These are phyloP conservation scores for Cardamine resedifolia DNA, from an alignment of 345 rosid genomes.

Conservation along the genomic window DNA sequence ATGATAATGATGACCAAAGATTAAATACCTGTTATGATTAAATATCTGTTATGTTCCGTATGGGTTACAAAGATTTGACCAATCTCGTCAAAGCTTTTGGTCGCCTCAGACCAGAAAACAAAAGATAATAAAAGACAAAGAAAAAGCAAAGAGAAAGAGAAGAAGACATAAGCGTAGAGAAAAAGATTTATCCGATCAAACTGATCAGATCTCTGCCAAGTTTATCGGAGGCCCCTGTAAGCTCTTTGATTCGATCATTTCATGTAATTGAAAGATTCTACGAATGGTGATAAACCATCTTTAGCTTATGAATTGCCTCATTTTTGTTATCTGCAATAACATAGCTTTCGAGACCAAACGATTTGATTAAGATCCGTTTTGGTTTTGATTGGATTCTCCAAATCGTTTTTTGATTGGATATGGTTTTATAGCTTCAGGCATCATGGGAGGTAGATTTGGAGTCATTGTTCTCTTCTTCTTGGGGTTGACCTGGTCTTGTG, in stretches of 20 bases:
- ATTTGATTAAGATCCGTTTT: not conserved
- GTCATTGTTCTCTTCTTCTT: conserved; percentile 50
- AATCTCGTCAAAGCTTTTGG: not conserved
- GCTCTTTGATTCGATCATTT: not conserved
- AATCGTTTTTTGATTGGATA: not conserved
- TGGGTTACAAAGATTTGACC: not conserved
- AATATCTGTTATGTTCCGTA: not conserved
- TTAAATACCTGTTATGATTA: too few relatives aligned
- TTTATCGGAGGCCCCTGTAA: not conserved
- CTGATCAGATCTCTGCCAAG: not conserved
- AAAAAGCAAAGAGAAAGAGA: not conserved
- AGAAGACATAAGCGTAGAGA: not conserved
- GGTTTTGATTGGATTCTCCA: not conserved
- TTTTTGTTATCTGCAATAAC: not conserved
- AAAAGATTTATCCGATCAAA: not conserved
- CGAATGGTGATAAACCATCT: not conserved
- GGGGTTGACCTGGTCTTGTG: conserved; percentile 47
- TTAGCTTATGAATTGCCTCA: not conserved
- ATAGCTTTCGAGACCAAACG: not conserved
- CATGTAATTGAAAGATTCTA: not conserved
- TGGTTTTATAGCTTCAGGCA: conserved; percentile 45
- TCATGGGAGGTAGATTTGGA: conserved; percentile 58
- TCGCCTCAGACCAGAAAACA: not conserved
- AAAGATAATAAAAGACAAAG: not conserved
- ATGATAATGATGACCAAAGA: not conserved